Base-by-base conservation (phyloP, 1,284 basidiomycete genomes). In the Rhodotorula mucilaginosa region DNA sequence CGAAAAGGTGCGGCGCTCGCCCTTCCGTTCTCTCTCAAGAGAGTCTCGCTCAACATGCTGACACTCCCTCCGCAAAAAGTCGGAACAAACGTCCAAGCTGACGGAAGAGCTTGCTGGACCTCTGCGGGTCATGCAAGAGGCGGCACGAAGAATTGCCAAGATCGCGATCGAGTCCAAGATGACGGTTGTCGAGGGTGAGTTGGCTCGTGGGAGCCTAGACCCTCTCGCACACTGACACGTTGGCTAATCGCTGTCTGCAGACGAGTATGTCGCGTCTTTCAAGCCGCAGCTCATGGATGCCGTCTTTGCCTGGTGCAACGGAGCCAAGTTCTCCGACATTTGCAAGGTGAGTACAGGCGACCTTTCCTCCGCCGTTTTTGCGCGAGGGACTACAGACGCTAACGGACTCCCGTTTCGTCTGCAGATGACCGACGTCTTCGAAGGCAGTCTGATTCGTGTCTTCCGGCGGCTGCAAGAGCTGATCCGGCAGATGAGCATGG, bases 271-370 rank as follows among this genome's bases (percentile, higher is more conserved):
- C 2, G 86, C 88, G 69, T 90, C 89, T 23, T 99, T 99, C 88
- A 97, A 97, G 82, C 93, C 97, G 44, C 96, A 98, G 80, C 87
- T 99, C 70, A 98, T 98, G 93, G 96, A 98, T 77, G 90, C 91
- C 7, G 96, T 99, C 29, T 86, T 95, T 69, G 90, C 94, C 77
- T 99, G 97, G 97, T 99, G 96, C 83, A 88, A 92, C 48, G 97
- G 97, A 2, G 91, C 93, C n/a, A 92, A 92, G 48, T 99, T 99
- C 82, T 85, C 91, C 1, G 95, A 99, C 54, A 94, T 97, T 71
- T 94, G 92, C 87, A 97, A 97, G 87, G 92, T 92, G 8, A 18
- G 61, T 62, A 16, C 58, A 66, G 61, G 87, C 72, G 6, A 21
- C 62, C 18, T 26, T 44, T 39, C 2, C 46, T 29, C 51, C 31